Percentiles rank a stretch among this genome's conserved stretches.
phyloP scores from a whole-genome alignment of 345 rosid genomes.

The Sonneratia alba region DNA sequence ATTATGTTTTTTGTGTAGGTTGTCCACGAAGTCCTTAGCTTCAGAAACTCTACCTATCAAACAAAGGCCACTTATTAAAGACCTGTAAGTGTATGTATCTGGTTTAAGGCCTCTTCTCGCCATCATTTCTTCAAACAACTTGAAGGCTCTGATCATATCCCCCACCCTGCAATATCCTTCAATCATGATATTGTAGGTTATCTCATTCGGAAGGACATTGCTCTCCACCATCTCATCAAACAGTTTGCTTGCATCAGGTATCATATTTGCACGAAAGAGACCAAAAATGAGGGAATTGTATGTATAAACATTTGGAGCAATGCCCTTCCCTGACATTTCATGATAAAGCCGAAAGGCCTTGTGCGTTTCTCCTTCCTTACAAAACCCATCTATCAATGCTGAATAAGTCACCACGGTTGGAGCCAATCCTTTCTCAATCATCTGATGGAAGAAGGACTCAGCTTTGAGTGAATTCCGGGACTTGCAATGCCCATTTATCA shows the following conservation, averaged over 20 bases:
- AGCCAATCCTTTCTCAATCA: conserved; percentile 41
- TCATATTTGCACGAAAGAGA: conserved; percentile 47
- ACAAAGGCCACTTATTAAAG: conserved; percentile 78
- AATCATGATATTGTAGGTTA: conserved; percentile 79
- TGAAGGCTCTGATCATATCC: conserved; percentile 46
- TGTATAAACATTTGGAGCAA: conserved; percentile 54
- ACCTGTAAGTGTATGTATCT: conserved; percentile 72
- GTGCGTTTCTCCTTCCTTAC: conserved; percentile 43
- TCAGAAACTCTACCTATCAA: conserved; percentile 45
- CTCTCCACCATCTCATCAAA: conserved; percentile 55
- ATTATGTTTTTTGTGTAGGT: conserved; percentile 41
- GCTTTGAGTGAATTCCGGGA: conserved; percentile 52
- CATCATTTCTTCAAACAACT: conserved; percentile 55
- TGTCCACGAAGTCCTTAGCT: conserved; percentile 64
- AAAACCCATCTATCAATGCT: conserved; percentile 61
- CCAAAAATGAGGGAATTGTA: conserved; percentile 64
- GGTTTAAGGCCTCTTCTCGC: conserved; percentile 52
- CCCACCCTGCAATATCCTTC: conserved; percentile 63
- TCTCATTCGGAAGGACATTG: conserved; percentile 55
- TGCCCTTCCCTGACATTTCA: conserved; percentile 79
- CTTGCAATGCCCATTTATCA: conserved; percentile 74
- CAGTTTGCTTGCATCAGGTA: conserved; percentile 44
- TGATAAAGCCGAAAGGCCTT: conserved; percentile 65
- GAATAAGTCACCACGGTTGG: conserved; percentile 80
- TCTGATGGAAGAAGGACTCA: conserved; percentile 38